Conservation (phyloP, 768 basidiomycete species). For the Lactifluus subvellereus region DNA sequence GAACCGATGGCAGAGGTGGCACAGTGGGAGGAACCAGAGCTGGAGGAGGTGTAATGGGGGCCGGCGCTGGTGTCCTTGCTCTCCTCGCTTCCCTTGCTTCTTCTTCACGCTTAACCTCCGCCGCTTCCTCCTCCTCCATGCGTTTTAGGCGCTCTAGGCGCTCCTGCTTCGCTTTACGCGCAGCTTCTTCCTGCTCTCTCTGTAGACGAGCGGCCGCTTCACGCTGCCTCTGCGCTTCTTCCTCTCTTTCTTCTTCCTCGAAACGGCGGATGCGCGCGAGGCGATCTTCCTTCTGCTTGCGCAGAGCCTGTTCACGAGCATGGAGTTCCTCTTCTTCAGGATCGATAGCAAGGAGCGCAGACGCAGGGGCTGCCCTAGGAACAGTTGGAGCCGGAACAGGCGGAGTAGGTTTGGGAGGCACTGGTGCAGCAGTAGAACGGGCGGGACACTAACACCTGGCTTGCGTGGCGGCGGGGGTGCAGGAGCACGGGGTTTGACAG, state of each 20-base stretch:
- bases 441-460: slow-evolving; percentile 25
- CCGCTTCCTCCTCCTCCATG: slow-evolving; percentile 19
- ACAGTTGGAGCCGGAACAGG: slow-evolving; percentile 31
- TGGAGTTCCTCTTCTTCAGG: slow-evolving; percentile 70
- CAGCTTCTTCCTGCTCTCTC: slow-evolving; percentile 29
- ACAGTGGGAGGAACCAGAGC: slow-evolving; percentile 30
- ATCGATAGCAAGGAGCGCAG: slow-evolving; percentile 50
- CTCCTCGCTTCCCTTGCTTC: slow-evolving; percentile 18
- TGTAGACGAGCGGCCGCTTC: slow-evolving; percentile 27
- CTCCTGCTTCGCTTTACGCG: slow-evolving; percentile 15
- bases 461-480: slow-evolving; percentile 39
- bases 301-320: slow-evolving; percentile 63
- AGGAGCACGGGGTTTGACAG: slow-evolving; percentile 31
- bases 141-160: slow-evolving; percentile 18
- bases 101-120: slow-evolving; percentile 20
- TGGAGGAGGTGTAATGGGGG: slow-evolving; percentile 34
- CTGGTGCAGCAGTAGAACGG: slow-evolving; percentile 29
- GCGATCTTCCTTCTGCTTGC: slow-evolving; percentile 68
- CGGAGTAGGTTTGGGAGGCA: slow-evolving; percentile 32
- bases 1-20: slow-evolving; percentile 36
- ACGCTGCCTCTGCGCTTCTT: slow-evolving; percentile 45
- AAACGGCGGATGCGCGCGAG: slow-evolving; percentile 62
- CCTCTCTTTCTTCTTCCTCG: slow-evolving; percentile 56
- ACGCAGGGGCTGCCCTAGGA: slow-evolving; percentile 32
- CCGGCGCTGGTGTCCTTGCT: slow-evolving; percentile 38